Evolutionary conservation across 1,139 yeast genomes (phyloP).

Genomic region (Zygotorulaspora mrakii): DNA sequence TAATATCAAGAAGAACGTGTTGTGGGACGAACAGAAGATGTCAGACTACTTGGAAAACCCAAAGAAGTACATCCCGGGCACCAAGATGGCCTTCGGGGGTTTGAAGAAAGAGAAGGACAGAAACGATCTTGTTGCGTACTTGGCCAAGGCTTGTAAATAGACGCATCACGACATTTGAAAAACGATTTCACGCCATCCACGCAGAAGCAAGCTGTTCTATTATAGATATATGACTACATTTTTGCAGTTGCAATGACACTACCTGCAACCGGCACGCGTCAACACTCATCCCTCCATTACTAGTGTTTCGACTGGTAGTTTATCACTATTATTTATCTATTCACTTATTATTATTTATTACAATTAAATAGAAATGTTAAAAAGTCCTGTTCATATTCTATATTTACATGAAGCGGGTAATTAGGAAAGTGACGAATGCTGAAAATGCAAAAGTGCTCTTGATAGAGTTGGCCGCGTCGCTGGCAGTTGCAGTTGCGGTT

Average conservation of each 20-base stretch:
- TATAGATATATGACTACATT: constrained; percentile 5
- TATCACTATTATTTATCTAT: constrained; percentile 1
- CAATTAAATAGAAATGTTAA: not conserved
- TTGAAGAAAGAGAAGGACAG: constrained; percentile 98
- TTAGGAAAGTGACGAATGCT: constrained; percentile 3
- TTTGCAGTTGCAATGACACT: no score
- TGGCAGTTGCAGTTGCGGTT: not conserved
- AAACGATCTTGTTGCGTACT: constrained; percentile 91
- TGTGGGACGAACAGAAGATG: constrained; percentile 85
- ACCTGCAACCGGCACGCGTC: no score
- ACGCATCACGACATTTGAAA: not conserved
- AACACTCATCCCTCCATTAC: no score
- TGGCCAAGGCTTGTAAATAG: constrained; percentile 57
- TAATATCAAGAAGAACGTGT: constrained; percentile 92
- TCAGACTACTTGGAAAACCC: constrained; percentile 97
- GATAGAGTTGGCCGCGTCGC: constrained; percentile 8
- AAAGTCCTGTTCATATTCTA: not conserved
- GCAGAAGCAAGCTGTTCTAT: not conserved
- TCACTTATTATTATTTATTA: constrained; percentile 4
- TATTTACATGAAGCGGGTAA: constrained; percentile 8
- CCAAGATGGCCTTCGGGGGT: constrained; percentile 99
- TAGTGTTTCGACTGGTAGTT: no score
- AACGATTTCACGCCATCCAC: no score
- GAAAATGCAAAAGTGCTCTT: constrained; percentile 5
- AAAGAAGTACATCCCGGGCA: constrained; percentile 99